Base-by-base conservation (phyloP, 129 eudicot species). In the Flaveria sonorensis region DNA sequence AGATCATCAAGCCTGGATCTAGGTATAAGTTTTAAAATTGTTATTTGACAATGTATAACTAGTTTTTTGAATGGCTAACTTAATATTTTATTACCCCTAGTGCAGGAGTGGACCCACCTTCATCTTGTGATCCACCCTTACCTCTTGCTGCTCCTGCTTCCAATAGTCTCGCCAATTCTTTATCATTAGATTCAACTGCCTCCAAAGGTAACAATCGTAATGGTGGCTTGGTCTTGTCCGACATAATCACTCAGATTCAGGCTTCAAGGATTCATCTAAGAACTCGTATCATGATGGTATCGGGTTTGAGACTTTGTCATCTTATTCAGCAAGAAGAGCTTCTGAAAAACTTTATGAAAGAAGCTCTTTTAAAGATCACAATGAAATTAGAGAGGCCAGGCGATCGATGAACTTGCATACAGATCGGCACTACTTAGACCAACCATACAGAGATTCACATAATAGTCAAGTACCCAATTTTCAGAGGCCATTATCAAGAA, bases 51-150 rank as follows among this genome's bases (percentile, higher is more conserved):
- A 28, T 16, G 46, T 30, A 32, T 63, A 60, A 15, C 20, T 30
- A 14, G 20, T n/a, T 36, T 36, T 75, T 47, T 78, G 86, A 88
- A 81, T 77, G 80, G 83, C 85, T 82, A 84, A 76, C 79, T 81
- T 79, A 81, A 57, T 85, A 43, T 78, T 69, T 81, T 76, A 40
- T 87, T 84, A 65, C 24, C 86, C 88, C 93, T 94, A 87, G 97
- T 88, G 90, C 99, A 94, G 99, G 99, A 91, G 96, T 94, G 83
- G 97, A 89, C 90, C 96, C 92, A 1, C 99, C 99, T 76, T 94
- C 99, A 72, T 91, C 99, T 78, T 96, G 99, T 83, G 97, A 94
- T 81, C 99, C 94, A 43, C 99, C 99, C 52, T 87, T 83, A 55
- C 97, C 99, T 68, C 90, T 91, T 73, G 98, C 98, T 12, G 98